Percentiles rank a stretch among this genome's conserved stretches.
phyloP scores from a whole-genome alignment of 139 green algal genomes.

The Chlorella sorokiniana region DNA sequence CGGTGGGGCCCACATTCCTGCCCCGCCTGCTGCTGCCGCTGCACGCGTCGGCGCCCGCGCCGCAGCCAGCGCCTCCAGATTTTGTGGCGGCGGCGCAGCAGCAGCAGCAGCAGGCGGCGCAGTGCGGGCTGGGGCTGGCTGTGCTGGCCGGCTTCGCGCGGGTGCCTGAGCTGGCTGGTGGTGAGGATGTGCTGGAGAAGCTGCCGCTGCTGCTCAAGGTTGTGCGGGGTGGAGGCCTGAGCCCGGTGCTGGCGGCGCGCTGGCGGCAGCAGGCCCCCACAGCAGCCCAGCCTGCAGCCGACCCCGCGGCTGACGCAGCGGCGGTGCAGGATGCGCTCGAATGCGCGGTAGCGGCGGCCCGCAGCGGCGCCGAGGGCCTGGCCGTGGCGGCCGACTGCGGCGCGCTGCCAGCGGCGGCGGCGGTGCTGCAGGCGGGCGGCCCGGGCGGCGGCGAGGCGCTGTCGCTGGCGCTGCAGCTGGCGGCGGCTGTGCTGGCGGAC shows the following conservation, averaged over 20 bases:
- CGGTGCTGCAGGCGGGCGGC: conserved; percentile 4
- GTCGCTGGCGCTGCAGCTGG: conserved; percentile 30
- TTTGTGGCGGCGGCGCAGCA: neutral
- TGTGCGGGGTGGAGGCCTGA: conserved; percentile 39
- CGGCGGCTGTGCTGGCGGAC: conserved; percentile 17
- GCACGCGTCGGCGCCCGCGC: neutral
- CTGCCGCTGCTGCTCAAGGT: conserved; percentile 61
- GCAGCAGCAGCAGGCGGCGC: conserved; percentile 32
- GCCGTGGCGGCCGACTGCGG: conserved; percentile 22
- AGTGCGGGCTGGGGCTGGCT: conserved; percentile 47
- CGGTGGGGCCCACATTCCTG: conserved; percentile 66
- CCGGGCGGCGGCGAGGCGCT: neutral
- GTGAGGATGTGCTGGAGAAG: conserved; percentile 41
- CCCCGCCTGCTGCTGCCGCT: conserved; percentile 72
- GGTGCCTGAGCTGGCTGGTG: conserved; percentile 53
- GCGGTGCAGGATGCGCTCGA: conserved; percentile 64
- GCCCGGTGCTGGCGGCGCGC: conserved; percentile 1
- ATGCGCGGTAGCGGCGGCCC: conserved; percentile 41
- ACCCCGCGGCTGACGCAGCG: conserved; percentile 5
- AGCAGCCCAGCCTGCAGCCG: too few species aligned
- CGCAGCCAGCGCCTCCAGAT: neutral
- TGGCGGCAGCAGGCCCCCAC: neutral
- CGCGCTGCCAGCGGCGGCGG: conserved; percentile 23
- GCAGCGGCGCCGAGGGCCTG: conserved; percentile 9
- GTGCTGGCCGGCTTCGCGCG: conserved; percentile 54